Conservation (phyloP, 1,284 basidiomycete species). For the Moesziomyces aphidis region DNA sequence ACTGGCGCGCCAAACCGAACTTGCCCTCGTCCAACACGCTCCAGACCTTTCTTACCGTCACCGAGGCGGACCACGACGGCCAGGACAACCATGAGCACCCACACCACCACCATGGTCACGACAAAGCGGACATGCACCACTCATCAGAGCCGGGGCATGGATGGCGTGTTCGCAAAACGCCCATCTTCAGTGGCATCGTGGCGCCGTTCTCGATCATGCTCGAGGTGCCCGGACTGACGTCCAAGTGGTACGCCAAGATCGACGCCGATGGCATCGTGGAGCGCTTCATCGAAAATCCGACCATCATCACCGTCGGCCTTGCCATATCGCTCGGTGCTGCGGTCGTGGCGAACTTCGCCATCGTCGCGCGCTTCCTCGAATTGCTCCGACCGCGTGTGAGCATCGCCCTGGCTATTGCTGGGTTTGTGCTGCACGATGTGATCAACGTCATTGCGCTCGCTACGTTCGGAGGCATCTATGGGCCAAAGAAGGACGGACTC, state of each 20-base stretch:
- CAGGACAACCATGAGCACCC: background rate
- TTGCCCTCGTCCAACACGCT: conserved; percentile 14
- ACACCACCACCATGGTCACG: too few species aligned
- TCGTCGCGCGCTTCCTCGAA: conserved; percentile 79
- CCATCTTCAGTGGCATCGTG: conserved; percentile 73
- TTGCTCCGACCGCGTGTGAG: conserved; percentile 67
- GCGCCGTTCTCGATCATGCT: conserved; percentile 83
- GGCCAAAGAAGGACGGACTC: conserved; percentile 73
- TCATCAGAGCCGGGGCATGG: background rate
- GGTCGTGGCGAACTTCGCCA: conserved; percentile 77
- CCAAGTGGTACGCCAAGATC: conserved; percentile 56
- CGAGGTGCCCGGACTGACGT: conserved; percentile 69
- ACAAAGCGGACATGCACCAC: background rate
- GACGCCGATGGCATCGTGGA: conserved; percentile 13
- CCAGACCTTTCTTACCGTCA: conserved; percentile 29
- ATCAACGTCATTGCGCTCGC: conserved; percentile 77
- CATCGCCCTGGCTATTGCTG: conserved; percentile 76
- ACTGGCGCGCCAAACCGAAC: background rate
- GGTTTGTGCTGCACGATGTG: conserved; percentile 74
- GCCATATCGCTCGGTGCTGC: conserved; percentile 78
- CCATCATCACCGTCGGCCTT: conserved; percentile 75
- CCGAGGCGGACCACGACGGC: conserved; percentile 2
- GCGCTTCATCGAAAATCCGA: conserved; percentile 51
- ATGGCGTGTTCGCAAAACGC: conserved; percentile 50
- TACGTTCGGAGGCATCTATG: conserved; percentile 76